A percentile compares a stretch with the other conserved stretches of the same genome.
Evolutionary conservation across 75 land plant genomes (phyloP).

Genomic region (Selaginella moellendorffii): DNA sequence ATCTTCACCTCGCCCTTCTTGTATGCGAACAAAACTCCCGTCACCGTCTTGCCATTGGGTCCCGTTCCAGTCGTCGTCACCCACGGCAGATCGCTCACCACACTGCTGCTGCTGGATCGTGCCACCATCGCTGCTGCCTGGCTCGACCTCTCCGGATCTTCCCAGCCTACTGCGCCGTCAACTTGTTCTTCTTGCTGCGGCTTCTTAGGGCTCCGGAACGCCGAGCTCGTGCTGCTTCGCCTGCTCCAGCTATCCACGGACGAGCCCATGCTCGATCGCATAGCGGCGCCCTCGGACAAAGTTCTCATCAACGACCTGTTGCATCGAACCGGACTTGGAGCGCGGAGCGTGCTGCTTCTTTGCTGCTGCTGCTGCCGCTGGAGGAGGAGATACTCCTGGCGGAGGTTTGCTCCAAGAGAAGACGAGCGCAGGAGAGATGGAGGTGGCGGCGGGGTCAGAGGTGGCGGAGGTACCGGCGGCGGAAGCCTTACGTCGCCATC

Average conservation of each 20-base stretch:
- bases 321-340: not conserved
- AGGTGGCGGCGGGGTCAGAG: no score
- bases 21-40: slow-evolving; percentile 69
- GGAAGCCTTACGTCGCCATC: no score
- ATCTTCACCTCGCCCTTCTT: slow-evolving; percentile 51
- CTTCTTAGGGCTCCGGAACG: not conserved
- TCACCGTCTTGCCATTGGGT: slow-evolving; percentile 58
- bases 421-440: not conserved
- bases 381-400: not conserved
- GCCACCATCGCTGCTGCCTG: no score
- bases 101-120: not conserved
- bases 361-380: no score
- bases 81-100: slow-evolving; percentile 76
- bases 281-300: not conserved
- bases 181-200: no score
- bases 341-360: not conserved
- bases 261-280: not conserved
- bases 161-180: no score
- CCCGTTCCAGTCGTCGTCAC: slow-evolving; percentile 79
- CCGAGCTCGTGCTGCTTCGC: not conserved
- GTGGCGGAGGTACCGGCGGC: no score
- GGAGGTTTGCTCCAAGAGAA: not conserved
- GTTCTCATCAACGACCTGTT: not conserved
- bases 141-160: no score
- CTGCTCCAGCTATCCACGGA: not conserved